phyloP scores from a whole-genome alignment of 2,329 filamentous ascomycete species.

The Trichoderma gracile region DNA sequence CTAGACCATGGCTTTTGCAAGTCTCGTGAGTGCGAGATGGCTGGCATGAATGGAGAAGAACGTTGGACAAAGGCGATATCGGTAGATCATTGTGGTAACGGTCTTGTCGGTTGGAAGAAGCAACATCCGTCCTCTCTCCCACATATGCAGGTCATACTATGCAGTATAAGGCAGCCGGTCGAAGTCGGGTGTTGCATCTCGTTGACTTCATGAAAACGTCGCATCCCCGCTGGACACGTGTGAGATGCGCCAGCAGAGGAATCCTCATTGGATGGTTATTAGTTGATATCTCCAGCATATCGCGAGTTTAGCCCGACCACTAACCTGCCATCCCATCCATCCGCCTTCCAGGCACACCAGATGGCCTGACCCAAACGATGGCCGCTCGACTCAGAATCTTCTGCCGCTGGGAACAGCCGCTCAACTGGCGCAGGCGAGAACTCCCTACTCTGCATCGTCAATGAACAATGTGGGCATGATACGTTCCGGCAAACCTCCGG shows the following conservation, averaged over 20 bases:
- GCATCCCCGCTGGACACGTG: neutral
- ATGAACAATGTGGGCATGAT: neutral
- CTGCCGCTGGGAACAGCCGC: neutral
- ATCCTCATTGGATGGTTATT: neutral
- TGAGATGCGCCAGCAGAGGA: constrained; percentile 3
- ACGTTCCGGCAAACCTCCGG: constrained; percentile 28
- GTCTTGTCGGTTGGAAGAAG: neutral
- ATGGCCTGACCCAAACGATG: neutral
- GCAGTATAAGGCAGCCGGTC: neutral
- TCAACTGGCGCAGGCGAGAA: neutral
- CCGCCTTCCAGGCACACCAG: neutral
- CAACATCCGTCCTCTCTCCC: neutral
- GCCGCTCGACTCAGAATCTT: neutral
- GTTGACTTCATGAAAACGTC: too few species aligned
- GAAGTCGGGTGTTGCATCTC: too few species aligned
- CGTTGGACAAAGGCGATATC: constrained; percentile 9
- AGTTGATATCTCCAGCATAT: neutral
- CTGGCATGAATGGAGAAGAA: neutral
- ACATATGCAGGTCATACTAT: neutral
- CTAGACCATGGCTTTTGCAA: neutral
- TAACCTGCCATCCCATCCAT: neutral
- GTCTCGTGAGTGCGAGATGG: constrained; percentile 17
- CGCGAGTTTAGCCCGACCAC: neutral
- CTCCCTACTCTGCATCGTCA: too few species aligned
- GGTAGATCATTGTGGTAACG: neutral